A percentile compares a stretch with the other conserved stretches of the same genome.
Evolutionary conservation across 805 yeast genomes (phyloP).

Genomic region (Saturnispora serradocipensis): DNA sequence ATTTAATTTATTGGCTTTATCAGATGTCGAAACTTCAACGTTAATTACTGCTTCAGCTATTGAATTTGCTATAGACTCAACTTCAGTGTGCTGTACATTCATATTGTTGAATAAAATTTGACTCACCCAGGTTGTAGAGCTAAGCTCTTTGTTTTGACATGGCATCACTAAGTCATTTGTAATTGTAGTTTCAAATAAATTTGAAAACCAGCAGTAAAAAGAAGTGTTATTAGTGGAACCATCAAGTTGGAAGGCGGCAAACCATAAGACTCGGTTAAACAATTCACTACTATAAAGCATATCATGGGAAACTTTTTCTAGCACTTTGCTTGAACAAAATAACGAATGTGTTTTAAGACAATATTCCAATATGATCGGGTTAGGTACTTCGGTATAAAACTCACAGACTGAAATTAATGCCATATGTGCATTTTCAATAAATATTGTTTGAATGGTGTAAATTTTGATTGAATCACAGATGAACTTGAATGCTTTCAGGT

Average conservation of each 20-base stretch:
- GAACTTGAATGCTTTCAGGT: conserved; percentile 4
- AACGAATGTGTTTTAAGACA: conserved; percentile 6
- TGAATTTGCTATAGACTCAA: not conserved
- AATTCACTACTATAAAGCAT: not conserved
- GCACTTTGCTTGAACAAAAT: not conserved
- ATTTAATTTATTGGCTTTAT: not conserved
- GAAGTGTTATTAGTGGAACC: not conserved
- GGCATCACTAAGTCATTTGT: not conserved
- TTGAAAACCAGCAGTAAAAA: conserved; percentile 5
- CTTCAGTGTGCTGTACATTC: not conserved
- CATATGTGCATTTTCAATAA: not conserved
- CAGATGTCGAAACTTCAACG: not conserved
- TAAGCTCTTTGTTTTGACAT: not conserved
- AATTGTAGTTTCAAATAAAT: not conserved
- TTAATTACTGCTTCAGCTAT: not conserved
- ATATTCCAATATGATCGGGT: not conserved
- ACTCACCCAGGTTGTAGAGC: not conserved
- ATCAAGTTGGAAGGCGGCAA: not conserved
- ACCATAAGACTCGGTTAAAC: conserved; percentile 1
- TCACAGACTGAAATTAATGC: not conserved
- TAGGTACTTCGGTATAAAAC: not conserved
- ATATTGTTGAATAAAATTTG: not conserved
- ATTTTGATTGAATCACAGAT: not conserved
- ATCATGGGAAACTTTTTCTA: not conserved
- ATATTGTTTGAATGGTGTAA: not conserved